Evolutionary conservation across 2,329 filamentous ascomycete genomes (phyloP).

Genomic region (Exophiala mesophila): DNA sequence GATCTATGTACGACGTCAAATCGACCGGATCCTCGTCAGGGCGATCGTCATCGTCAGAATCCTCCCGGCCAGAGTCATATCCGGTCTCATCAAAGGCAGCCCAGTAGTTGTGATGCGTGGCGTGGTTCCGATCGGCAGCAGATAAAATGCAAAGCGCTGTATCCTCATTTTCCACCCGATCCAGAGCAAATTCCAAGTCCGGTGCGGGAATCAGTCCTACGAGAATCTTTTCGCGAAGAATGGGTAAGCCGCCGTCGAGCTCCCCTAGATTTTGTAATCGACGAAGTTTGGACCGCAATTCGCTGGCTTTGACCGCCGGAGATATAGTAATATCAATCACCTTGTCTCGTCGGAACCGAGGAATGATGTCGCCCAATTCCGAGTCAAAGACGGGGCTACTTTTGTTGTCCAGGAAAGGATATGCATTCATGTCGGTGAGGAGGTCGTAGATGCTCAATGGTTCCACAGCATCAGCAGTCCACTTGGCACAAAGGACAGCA

Average conservation of each 20-base stretch:
- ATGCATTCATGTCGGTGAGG: constrained; percentile 93
- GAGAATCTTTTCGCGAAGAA: constrained; percentile 71
- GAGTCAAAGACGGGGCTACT: constrained; percentile 85
- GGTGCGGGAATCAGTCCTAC: constrained; percentile 90
- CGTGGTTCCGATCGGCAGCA: constrained; percentile 49
- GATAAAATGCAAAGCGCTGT: constrained; percentile 76
- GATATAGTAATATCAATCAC: constrained; percentile 85
- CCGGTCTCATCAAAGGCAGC: constrained; percentile 17
- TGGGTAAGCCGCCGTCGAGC: constrained; percentile 84
- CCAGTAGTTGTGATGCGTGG: constrained; percentile 23
- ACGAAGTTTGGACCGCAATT: constrained; percentile 75
- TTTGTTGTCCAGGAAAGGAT: constrained; percentile 96
- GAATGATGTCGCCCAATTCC: constrained; percentile 80
- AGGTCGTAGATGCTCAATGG: constrained; percentile 88
- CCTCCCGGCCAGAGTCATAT: constrained; percentile 54
- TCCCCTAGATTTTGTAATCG: constrained; percentile 79
- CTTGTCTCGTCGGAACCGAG: constrained; percentile 66
- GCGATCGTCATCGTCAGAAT: constrained; percentile 55
- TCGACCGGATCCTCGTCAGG: constrained; percentile 62
- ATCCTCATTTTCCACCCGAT: constrained; percentile 67
- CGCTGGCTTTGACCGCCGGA: constrained; percentile 69
- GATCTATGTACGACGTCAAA: constrained; percentile 88
- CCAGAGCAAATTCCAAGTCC: constrained; percentile 87
- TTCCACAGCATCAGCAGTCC: constrained; percentile 93
- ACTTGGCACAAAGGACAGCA: constrained; percentile 90